These are phyloP conservation scores for Tephrocybe sp. DNA, from an alignment of 768 basidiomycete species.

Conservation along the genomic window DNA sequence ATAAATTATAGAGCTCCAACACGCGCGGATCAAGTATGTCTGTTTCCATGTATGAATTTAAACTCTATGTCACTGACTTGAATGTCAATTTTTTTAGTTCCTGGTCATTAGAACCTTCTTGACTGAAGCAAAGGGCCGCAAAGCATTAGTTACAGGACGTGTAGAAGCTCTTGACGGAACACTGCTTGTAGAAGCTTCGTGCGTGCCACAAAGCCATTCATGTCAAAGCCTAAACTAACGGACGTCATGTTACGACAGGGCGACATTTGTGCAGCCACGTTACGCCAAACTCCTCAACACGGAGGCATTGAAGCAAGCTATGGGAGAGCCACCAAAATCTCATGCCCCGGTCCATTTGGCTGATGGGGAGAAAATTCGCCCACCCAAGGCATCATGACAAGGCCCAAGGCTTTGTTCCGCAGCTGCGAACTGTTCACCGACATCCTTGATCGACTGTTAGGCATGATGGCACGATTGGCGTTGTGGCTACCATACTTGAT, in stretches of 20 bases:
- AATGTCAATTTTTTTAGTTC: slow-evolving; percentile 46
- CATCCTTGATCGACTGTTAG: background rate
- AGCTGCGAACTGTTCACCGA: background rate
- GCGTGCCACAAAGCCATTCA: slow-evolving; percentile 26
- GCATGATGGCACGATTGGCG: background rate
- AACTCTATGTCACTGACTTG: background rate
- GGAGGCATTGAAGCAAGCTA: slow-evolving; percentile 52
- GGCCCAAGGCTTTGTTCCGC: background rate
- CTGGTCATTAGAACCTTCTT: slow-evolving; percentile 75
- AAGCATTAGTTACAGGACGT: slow-evolving; percentile 63
- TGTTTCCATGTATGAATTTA: background rate
- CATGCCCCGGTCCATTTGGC: slow-evolving; percentile 36
- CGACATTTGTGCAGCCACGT: slow-evolving; percentile 84
- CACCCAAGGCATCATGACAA: slow-evolving; percentile 17
- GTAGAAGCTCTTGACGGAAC: slow-evolving; percentile 85
- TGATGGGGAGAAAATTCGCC: slow-evolving; percentile 29
- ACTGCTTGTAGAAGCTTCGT: slow-evolving; percentile 80
- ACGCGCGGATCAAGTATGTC: slow-evolving; percentile 74
- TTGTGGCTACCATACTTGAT: background rate
- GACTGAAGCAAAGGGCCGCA: slow-evolving; percentile 71
- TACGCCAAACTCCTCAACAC: slow-evolving; percentile 78
- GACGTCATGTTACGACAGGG: slow-evolving; percentile 38
- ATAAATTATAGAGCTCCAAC: slow-evolving; percentile 87
- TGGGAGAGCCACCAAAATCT: slow-evolving; percentile 54
- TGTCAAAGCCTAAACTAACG: background rate